Conservation (phyloP, 2,329 filamentous ascomycete genomes). For the Aspergillus pseudoterreus region DNA sequence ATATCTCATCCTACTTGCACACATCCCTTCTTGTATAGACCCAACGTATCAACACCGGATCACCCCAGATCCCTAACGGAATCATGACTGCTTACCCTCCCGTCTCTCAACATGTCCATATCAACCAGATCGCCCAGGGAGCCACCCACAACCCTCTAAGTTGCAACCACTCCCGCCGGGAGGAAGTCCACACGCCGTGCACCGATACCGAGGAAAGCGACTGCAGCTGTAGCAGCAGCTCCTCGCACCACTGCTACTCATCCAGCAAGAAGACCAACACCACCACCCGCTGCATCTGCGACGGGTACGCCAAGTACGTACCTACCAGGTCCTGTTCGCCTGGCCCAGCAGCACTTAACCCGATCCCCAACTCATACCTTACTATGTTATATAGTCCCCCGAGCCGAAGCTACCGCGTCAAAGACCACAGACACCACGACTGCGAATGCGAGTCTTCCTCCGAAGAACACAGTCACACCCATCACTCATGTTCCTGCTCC, state of each 20-base stretch:
- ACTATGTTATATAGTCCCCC: no score
- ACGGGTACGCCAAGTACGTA: background rate
- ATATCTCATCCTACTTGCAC: background rate
- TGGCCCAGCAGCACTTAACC: no score
- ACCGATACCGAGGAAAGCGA: background rate
- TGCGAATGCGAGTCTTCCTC: no score
- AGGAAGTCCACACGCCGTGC: background rate
- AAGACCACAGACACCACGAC: no score
- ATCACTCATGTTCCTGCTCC: background rate
- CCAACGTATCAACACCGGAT: background rate
- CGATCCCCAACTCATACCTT: no score
- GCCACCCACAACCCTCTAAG: background rate
- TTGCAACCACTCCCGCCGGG: background rate
- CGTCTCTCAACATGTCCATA: background rate
- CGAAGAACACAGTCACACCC: background rate
- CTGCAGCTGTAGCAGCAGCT: background rate
- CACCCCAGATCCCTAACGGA: background rate
- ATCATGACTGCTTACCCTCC: background rate
- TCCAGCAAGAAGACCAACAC: background rate
- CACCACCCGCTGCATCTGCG: background rate
- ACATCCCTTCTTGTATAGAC: background rate
- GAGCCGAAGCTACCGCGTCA: no score
- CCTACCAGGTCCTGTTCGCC: background rate
- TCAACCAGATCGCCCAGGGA: slow-evolving; percentile 1
- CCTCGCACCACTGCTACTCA: background rate